Base-by-base conservation (phyloP, 2,329 filamentous ascomycete species). In the Aspergillus sp. region DNA sequence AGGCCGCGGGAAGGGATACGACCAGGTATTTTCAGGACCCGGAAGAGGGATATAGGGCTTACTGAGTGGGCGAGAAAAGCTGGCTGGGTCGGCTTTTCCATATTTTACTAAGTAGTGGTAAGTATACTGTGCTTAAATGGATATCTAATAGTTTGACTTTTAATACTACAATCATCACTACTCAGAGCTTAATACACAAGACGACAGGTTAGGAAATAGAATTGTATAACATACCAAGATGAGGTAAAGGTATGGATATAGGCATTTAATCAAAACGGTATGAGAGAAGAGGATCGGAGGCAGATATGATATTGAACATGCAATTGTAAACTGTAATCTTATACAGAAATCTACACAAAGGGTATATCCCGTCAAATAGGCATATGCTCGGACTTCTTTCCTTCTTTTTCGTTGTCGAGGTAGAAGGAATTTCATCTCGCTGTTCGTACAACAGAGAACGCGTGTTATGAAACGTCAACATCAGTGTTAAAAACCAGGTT, bases 331-430 rank as follows among this genome's bases (percentile, higher is more conserved):
- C 27, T n/a, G 15, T 37, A 37, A 48, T 41, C 9, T 31, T 19
- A 24, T 39, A 53, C 40, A 46, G 14, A 53, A 53, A 37, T 53
- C n/a, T 46, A 8, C 39, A 46, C 51, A 53, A 37, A 40, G 50
- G 51, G 51, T 53, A 53, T 53, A 46, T 46, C 41, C 51, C 41
- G 41, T 52, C 24, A 53, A 53, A 14, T 37, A 31, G 40, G 37
- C 51, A 53, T 45, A 45, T 23, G n/a, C 50, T 19, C 33, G 39
- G 27, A 46, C 17, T 27, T 15, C 23, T 14, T 46, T 43, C 7
- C 14, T 43, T 50, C 51, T 44, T 53, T 24, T 31, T 31, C 27
- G 23, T 44, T 41, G 37, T 19, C 24, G 51, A 45, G 51, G 11
- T 17, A 9, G n/a, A 21, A 35, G 17, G 33, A 40, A 35, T 37